phyloP scores from a whole-genome alignment of 176 grass and related monocot species.

The Dactylis glomerata region DNA sequence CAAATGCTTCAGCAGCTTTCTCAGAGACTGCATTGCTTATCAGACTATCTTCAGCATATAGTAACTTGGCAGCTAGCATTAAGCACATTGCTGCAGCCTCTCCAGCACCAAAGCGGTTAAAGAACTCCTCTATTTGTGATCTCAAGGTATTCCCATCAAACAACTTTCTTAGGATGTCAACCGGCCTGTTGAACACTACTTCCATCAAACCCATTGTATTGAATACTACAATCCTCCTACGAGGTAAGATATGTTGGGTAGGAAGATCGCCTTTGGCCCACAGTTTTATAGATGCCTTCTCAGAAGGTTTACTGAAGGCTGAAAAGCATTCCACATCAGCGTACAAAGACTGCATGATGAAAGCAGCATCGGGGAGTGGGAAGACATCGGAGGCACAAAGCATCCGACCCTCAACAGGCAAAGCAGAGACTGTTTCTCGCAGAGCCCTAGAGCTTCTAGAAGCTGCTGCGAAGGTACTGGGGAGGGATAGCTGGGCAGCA shows the following conservation, averaged over 20 bases:
- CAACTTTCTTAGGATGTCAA: conserved; percentile 91
- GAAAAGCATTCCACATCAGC: conserved; percentile 68
- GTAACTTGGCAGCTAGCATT: conserved; percentile 81
- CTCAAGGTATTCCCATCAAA: conserved; percentile 76
- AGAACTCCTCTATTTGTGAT: conserved; percentile 86
- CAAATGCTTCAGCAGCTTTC: conserved; percentile 94
- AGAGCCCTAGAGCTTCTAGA: conserved; percentile 76
- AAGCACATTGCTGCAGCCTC: conserved; percentile 98
- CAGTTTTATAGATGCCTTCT: conserved; percentile 62
- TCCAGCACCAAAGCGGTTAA: conserved; percentile 84
- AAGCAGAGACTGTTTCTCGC: conserved; percentile 80
- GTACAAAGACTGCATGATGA: conserved; percentile 77
- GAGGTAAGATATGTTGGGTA: conserved; percentile 91
- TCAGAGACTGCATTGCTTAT: conserved; percentile 74
- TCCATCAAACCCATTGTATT: conserved; percentile 94
- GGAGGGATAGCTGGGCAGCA: conserved; percentile 63
- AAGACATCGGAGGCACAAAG: conserved; percentile 85
- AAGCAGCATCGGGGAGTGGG: conserved; percentile 62
- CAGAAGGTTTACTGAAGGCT: conserved; percentile 57
- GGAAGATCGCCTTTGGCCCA: conserved; percentile 92
- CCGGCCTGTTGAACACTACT: conserved; percentile 84
- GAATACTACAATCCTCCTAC: conserved; percentile 87
- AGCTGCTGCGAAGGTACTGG: conserved; percentile 62
- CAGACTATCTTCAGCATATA: conserved; percentile 72
- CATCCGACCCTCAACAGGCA: conserved; percentile 86